Evolutionary conservation across 2,329 filamentous ascomycete species (phyloP).

Genomic region (Thielaviopsis ethacetica): DNA sequence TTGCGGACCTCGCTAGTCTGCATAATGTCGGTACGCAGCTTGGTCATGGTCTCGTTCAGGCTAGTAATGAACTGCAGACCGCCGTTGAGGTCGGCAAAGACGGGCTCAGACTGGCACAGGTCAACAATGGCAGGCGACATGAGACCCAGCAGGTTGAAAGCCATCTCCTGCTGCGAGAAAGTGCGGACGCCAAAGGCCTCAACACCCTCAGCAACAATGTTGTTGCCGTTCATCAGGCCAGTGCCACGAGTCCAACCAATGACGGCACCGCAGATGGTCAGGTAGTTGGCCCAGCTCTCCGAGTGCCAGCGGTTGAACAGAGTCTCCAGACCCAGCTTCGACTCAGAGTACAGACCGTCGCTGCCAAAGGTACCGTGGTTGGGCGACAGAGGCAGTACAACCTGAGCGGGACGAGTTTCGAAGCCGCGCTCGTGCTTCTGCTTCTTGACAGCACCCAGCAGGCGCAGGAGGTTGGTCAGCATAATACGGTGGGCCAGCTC

Average conservation of each 20-base stretch:
- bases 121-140: slow-evolving; percentile 92
- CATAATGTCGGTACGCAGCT: slow-evolving; percentile 83
- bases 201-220: slow-evolving; percentile 90
- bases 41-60: slow-evolving; percentile 85
- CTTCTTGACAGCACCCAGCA: slow-evolving; percentile 77
- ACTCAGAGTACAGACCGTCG: slow-evolving; percentile 95
- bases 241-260: slow-evolving; percentile 99
- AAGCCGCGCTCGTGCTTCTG: slow-evolving; percentile 80
- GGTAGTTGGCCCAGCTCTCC: slow-evolving; percentile 92
- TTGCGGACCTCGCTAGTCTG: slow-evolving; percentile 87
- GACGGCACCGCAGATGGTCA: slow-evolving; percentile 94
- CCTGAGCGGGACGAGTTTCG: slow-evolving; percentile 89
- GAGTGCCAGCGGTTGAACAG: slow-evolving; percentile 98
- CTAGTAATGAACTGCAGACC: slow-evolving; percentile 95
- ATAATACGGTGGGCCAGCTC: slow-evolving; percentile 98
- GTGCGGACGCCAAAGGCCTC: slow-evolving; percentile 94
- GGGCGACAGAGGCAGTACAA: slow-evolving; percentile 86
- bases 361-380: slow-evolving; percentile 98
- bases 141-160: slow-evolving; percentile 90
- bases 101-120: slow-evolving; percentile 85
- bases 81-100: slow-evolving; percentile 94
- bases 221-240: slow-evolving; percentile 94
- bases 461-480: slow-evolving; percentile 88
- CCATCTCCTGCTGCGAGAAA: slow-evolving; percentile 99
- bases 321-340: slow-evolving; percentile 90